Conservation (phyloP, 225 moss, liverwort and hornwort species). For the Pleurozium schreberi region DNA sequence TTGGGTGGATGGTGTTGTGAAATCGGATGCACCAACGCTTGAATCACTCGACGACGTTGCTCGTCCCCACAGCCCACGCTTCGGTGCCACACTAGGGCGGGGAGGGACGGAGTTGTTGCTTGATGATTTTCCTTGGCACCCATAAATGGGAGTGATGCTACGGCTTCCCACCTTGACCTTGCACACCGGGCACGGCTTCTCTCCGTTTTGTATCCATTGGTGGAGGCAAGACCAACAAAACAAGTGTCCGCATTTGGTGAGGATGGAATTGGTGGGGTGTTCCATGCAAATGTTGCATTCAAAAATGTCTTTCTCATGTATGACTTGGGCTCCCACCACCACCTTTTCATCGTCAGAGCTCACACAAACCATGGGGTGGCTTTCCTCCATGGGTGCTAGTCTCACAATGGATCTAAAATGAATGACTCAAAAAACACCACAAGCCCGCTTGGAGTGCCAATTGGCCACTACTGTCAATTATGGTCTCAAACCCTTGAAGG, state of each 20-base stretch:
- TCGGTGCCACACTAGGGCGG: background rate
- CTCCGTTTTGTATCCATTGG: background rate
- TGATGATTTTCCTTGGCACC: background rate
- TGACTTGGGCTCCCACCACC: background rate
- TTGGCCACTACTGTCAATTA: accelerated
- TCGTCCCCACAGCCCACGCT: background rate
- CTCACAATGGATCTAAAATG: background rate
- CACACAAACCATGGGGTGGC: accelerated
- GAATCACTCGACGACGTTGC: accelerated
- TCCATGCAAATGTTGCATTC: background rate
- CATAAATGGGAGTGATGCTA: background rate
- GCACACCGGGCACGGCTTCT: background rate
- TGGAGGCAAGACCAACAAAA: background rate
- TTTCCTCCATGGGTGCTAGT: background rate
- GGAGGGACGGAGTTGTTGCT: accelerated
- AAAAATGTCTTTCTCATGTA: background rate
- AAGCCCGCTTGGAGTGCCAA: background rate
- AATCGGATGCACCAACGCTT: background rate
- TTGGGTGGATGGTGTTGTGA: background rate
- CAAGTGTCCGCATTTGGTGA: background rate
- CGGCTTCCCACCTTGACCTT: background rate
- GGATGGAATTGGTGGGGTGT: background rate
- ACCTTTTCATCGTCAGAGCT: accelerated
- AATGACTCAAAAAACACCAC: background rate
- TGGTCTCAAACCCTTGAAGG: background rate